Conservation (phyloP, 2,329 filamentous ascomycete species). For the Botrytis cinerea region DNA sequence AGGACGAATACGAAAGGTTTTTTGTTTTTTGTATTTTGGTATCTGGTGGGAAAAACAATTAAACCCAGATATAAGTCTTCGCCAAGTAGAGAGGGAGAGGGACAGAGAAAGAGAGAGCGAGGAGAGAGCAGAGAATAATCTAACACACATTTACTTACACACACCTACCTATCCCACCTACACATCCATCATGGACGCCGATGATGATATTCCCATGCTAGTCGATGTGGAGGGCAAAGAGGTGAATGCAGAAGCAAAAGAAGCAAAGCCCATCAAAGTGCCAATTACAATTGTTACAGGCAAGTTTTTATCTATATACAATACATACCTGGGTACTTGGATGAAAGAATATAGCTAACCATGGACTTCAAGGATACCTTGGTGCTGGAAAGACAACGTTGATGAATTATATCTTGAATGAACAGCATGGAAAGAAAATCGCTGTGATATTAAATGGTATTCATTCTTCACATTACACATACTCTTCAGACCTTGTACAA, state of each 20-base stretch:
- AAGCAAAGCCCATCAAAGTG: slow-evolving; percentile 62
- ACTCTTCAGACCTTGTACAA: not conserved
- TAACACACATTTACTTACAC: not conserved
- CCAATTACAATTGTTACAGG: slow-evolving; percentile 85
- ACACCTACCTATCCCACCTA: not conserved
- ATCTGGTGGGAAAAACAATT: not conserved
- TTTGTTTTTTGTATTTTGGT: not conserved
- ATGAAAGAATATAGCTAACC: slow-evolving; percentile 3
- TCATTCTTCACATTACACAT: slow-evolving; percentile 40
- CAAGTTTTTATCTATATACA: slow-evolving; percentile 39
- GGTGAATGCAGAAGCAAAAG: slow-evolving; percentile 47
- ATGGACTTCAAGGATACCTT: slow-evolving; percentile 66
- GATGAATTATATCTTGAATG: slow-evolving; percentile 92
- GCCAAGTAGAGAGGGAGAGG: not conserved
- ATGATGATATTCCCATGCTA: slow-evolving; percentile 67
- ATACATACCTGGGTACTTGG: not conserved
- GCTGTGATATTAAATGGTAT: slow-evolving; percentile 92
- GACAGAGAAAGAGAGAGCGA: not conserved
- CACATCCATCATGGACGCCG: slow-evolving; percentile 56
- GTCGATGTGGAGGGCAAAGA: slow-evolving; percentile 49
- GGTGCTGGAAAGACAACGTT: slow-evolving; percentile 95
- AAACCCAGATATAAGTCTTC: not conserved
- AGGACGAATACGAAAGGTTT: not conserved
- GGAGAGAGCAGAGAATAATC: not conserved
- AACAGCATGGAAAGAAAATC: slow-evolving; percentile 95